phyloP scores from a whole-genome alignment of 495 filamentous ascomycete genomes.

The Neurospora sp. region DNA sequence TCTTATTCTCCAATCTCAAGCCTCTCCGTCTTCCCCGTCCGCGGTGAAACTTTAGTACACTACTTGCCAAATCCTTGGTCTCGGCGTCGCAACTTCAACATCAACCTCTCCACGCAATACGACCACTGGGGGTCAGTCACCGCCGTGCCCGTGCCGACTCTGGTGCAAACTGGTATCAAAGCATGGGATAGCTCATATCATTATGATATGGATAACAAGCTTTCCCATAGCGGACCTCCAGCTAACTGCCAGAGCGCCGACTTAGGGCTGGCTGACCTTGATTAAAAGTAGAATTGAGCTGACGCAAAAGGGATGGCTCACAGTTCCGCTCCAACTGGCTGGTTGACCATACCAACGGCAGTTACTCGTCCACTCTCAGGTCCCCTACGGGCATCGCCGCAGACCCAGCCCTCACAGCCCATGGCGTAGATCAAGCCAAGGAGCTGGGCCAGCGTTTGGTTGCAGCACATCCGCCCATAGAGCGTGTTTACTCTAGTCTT shows the following conservation, averaged over 20 bases:
- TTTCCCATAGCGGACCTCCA: background rate
- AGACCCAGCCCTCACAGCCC: constrained; percentile 77
- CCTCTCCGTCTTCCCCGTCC: background rate
- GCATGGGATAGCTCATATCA: background rate
- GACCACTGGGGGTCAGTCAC: background rate
- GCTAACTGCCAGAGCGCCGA: background rate
- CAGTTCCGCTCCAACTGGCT: constrained; percentile 87
- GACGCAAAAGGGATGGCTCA: background rate
- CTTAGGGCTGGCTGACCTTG: background rate
- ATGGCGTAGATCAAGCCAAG: constrained; percentile 76
- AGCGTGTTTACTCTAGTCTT: constrained; percentile 72
- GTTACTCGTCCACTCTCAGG: constrained; percentile 55
- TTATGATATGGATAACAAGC: background rate
- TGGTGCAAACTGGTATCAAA: background rate
- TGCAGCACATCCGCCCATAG: constrained; percentile 53
- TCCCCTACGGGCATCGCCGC: constrained; percentile 77
- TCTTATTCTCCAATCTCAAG: background rate
- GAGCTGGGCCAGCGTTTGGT: constrained; percentile 61
- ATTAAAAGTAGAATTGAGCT: background rate
- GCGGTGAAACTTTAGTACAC: background rate
- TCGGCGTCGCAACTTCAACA: background rate
- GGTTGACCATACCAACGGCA: constrained; percentile 68
- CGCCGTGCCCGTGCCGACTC: background rate
- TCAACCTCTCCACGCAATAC: background rate
- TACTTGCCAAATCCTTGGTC: background rate